Base-by-base conservation (phyloP, 257 asterid species). In the Capsicum rhomboideum region DNA sequence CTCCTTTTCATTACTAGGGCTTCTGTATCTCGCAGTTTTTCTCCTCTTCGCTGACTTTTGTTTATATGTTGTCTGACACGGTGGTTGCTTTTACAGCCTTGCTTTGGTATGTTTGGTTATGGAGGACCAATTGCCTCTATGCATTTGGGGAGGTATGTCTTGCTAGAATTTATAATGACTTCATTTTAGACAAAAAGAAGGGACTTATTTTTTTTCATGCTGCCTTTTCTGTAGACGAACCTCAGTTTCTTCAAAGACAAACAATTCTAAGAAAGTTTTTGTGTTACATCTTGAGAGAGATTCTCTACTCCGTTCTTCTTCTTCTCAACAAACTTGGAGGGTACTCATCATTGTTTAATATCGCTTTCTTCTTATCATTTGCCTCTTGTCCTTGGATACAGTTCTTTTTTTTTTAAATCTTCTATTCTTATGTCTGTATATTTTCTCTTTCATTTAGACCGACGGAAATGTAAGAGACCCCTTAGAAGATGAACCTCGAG, bases 61-160 rank as follows among this genome's bases (percentile, higher is more conserved):
- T 56, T 79, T 53, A 9, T 49, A 2, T 9, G 7, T 84, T 64
- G 50, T 42, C 55, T 84, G 34, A 59, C 31, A 29, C 4, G 29
- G 53, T 40, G 34, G 49, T 82, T 80, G 42, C 6, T 37, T 66
- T 84, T 86, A 89, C 95, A 94, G 98, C 97, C 98, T 88, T 90
- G 64, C 91, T 94, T 94, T 53, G 97, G 98, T 75, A 91, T 94
- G 97, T 94, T 90, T 54, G 97, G 98, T 13, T 92, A 90, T 85
- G 98, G 98, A 64, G 98, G 97, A 81, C 88, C 93, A 40, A 87
- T 93, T 49, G 97, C 98, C 31, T 87, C 97, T 10, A 94, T 94
- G 95, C 90, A 90, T 79, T 87, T 94, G 82, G 98, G 98, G 86
- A 90, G 96, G 98, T 93, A 91, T 80, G 85, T 49, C 53, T 56